Base-by-base conservation (phyloP, 202 grass and related monocot genomes). In the Miscanthus sacchariflorus region DNA sequence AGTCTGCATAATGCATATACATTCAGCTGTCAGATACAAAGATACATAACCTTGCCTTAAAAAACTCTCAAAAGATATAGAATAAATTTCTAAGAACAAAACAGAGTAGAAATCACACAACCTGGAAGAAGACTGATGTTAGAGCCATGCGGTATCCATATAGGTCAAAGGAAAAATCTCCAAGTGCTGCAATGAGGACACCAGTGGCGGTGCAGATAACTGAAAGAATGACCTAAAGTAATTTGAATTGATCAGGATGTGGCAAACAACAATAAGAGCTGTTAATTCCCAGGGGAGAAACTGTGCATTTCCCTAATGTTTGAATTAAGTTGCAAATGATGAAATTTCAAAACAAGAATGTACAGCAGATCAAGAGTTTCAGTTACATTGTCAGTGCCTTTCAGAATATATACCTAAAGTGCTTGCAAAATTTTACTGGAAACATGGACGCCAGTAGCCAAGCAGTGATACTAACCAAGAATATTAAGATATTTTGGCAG, bases 51-150 rank as follows among this genome's bases (percentile, higher is more conserved):
- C 27, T 38, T 58, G 28, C 74, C 9, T 36, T 9, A 33, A 68
- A 21, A 30, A 33, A 13, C 12, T 0, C 64, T 33, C 13, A 12
- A 36, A 77, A 77, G 4, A 19, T 52, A 15, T 33, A 9, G 18
- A 33, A 45, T 12, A 54, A 50, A 58, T 21, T 24, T 86, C 0
- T 58, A 21, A 61, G 13, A 67, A 15, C 6, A 33, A 28, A 73
- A 9, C 24, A 84, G 21, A 93, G 50, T 72, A 58, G 64, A 84
- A 68, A 87, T 81, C 77, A 74, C 65, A 76, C 35, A 85, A 98
- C 96, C 96, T 99, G 96, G 85, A 99, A 99, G 90, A 99, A 99
- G 52, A 99, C 94, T 36, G 96, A 99, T 25, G 76, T 95, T 42
- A 99, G 88, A 87, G 96, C 96, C 96, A 99, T 99, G 81, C 87